A percentile compares a stretch with the other conserved stretches of the same genome.
Evolutionary conservation across 2,329 filamentous ascomycete species (phyloP).

Genomic region (Penicillium occitanis): DNA sequence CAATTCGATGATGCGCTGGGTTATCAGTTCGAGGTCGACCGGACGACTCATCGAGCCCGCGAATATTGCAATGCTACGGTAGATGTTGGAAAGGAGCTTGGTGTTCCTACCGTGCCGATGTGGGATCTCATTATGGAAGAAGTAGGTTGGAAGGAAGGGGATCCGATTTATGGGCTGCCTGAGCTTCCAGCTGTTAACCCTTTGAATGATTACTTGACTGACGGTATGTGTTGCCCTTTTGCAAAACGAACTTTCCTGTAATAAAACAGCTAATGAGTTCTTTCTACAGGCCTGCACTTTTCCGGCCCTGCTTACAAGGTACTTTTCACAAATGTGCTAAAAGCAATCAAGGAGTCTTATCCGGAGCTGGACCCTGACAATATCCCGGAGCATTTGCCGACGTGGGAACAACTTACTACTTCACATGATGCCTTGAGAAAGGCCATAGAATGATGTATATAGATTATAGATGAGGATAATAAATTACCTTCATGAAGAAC

Average conservation of each 20-base stretch:
- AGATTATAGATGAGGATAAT: background rate
- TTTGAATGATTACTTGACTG: conserved; percentile 9
- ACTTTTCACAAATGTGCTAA: conserved; percentile 2
- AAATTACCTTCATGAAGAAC: background rate
- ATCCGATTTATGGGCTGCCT: conserved; percentile 10
- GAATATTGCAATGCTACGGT: conserved; percentile 12
- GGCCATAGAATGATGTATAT: conserved; percentile 6
- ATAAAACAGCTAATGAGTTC: background rate
- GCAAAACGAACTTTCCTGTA: background rate
- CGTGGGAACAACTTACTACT: conserved; percentile 5
- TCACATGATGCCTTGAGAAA: background rate
- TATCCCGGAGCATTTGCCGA: conserved; percentile 13
- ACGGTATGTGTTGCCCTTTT: background rate
- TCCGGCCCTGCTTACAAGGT: conserved; percentile 8
- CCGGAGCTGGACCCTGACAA: conserved; percentile 11
- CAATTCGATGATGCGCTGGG: conserved; percentile 9
- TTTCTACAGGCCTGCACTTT: background rate
- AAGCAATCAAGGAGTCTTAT: conserved; percentile 1
- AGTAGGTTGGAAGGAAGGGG: conserved; percentile 9
- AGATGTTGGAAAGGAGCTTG: conserved; percentile 3
- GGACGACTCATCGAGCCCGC: conserved; percentile 6
- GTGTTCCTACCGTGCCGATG: conserved; percentile 8
- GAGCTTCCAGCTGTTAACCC: conserved; percentile 5
- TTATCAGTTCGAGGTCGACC: background rate
- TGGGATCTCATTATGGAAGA: conserved; percentile 14